Conservation (phyloP, 352 stramenopile genomes). For the Phytophthora citricola region DNA sequence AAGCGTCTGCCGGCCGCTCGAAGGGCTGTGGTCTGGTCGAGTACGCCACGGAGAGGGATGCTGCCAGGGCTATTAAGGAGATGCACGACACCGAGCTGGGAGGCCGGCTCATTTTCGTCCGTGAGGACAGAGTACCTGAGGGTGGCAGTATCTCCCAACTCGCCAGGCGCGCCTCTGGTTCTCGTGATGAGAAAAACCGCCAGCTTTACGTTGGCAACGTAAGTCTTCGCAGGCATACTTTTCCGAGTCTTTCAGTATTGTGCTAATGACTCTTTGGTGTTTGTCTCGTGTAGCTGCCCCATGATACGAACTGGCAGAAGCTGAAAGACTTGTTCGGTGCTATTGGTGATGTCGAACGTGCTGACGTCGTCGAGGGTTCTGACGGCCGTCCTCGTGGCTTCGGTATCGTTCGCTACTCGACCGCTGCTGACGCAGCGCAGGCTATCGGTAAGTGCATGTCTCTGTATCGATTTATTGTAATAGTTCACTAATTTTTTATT, state of each 20-base stretch:
- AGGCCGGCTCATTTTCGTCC: slow-evolving; percentile 90
- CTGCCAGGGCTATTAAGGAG: slow-evolving; percentile 84
- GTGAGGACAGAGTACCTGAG: slow-evolving; percentile 83
- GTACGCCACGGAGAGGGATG: slow-evolving; percentile 73
- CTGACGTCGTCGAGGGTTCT: slow-evolving; percentile 60
- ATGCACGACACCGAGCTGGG: slow-evolving; percentile 95
- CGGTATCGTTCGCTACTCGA: slow-evolving; percentile 72
- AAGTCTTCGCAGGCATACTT: slow-evolving; percentile 8
- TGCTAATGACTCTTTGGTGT: slow-evolving; percentile 6
- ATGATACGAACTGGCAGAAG: slow-evolving; percentile 71
- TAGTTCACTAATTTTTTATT: slow-evolving; percentile 3
- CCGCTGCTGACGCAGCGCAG: slow-evolving; percentile 49
- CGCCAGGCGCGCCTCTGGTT: slow-evolving; percentile 43
- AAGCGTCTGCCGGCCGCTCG: slow-evolving; percentile 86
- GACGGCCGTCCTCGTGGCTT: slow-evolving; percentile 77
- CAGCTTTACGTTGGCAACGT: slow-evolving; percentile 86
- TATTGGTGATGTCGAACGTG: slow-evolving; percentile 72
- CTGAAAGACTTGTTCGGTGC: slow-evolving; percentile 73
- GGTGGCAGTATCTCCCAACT: slow-evolving; percentile 78
- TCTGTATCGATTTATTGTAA: not conserved
- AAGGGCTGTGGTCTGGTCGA: slow-evolving; percentile 91
- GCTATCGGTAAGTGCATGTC: slow-evolving; percentile 63
- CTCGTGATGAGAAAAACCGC: slow-evolving; percentile 31
- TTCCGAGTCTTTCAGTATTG: not conserved
- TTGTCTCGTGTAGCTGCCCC: slow-evolving; percentile 56